phyloP scores from a whole-genome alignment of 371 early-diverging fungal genomes.

The Saksenaea vasiformis region DNA sequence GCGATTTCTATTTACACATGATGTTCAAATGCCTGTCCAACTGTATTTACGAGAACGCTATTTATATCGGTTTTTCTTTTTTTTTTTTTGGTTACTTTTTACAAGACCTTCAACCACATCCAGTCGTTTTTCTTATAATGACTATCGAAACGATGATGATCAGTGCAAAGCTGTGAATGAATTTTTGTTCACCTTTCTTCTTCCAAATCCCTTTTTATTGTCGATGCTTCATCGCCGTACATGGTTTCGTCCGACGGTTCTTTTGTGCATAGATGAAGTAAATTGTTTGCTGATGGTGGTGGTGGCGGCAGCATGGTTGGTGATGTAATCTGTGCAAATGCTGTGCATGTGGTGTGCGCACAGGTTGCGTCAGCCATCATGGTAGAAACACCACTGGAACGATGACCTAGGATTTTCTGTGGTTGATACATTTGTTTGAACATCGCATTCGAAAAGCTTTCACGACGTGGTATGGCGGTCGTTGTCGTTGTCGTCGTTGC shows the following conservation, averaged over 20 bases:
- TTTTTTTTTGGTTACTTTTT: slow-evolving; percentile 5
- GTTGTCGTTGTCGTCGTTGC: neutral
- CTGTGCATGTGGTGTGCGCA: neutral
- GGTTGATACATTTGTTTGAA: neutral
- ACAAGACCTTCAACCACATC: slow-evolving; percentile 28
- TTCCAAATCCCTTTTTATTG: neutral
- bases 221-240: neutral
- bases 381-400: neutral
- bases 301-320: neutral
- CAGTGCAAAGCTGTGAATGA: neutral
- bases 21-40: neutral
- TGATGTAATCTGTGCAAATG: neutral
- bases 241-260: neutral
- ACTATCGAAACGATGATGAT: neutral
- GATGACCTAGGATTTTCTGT: neutral
- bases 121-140: slow-evolving; percentile 13
- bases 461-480: neutral
- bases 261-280: neutral
- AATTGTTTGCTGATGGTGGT: neutral
- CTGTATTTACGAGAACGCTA: neutral
- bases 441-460: neutral
- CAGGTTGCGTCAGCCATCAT: neutral
- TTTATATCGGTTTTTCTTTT: neutral
- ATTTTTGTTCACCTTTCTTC: slow-evolving; percentile 11
- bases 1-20: neutral